Evolutionary conservation across 805 yeast genomes (phyloP).

Genomic region (Clavispora fructus): DNA sequence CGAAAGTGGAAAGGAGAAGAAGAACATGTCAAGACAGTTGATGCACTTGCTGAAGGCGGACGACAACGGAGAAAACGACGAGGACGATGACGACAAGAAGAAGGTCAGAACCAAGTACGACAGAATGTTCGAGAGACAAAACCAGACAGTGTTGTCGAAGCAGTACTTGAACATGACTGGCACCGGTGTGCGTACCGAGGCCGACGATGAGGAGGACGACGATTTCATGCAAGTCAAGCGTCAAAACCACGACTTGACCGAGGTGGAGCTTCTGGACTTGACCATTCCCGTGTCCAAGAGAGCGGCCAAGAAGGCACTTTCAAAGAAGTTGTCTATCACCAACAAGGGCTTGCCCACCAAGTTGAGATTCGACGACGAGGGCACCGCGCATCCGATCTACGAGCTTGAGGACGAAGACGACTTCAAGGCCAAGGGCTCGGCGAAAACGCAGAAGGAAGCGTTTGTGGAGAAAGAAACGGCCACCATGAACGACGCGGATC

Average conservation of each 20-base stretch:
- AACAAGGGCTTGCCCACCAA: conserved; percentile 68
- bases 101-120: conserved; percentile 84
- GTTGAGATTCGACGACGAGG: conserved; percentile 89
- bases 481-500: conserved; percentile 67
- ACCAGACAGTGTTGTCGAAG: conserved; percentile 86
- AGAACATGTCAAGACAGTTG: conserved; percentile 75
- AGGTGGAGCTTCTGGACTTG: conserved; percentile 60
- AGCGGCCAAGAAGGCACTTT: conserved; percentile 76
- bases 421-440: conserved; percentile 70
- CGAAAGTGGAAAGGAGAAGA: conserved; percentile 61
- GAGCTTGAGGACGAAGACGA: conserved; percentile 89
- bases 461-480: conserved; percentile 64
- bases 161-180: conserved; percentile 76
- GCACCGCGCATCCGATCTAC: conserved; percentile 84
- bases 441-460: conserved; percentile 58
- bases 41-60: conserved; percentile 46
- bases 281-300: conserved; percentile 72
- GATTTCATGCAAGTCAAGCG: conserved; percentile 83
- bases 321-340: conserved; percentile 69
- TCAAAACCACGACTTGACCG: conserved; percentile 63
- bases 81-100: conserved; percentile 27
- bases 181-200: conserved; percentile 23
- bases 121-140: conserved; percentile 90
- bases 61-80: conserved; percentile 58
- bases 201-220: conserved; percentile 49